Evolutionary conservation across 73 alveolate species (phyloP).

Genomic region (Paramecium tetraurelia): DNA sequence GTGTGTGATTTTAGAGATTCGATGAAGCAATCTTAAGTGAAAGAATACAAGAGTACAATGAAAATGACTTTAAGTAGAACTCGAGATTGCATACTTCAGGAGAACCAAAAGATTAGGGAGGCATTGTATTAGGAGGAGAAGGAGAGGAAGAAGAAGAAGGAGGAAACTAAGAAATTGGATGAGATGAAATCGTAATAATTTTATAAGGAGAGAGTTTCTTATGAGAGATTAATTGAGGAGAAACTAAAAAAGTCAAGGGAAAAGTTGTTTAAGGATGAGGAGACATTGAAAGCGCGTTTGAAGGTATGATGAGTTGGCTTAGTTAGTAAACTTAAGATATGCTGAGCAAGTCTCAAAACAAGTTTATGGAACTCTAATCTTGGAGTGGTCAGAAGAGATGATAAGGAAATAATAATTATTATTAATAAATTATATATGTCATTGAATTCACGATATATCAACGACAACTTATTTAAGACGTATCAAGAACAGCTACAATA

Average conservation of each 20-base stretch:
- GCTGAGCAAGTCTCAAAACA: background rate
- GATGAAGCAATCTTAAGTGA: background rate
- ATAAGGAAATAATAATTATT: background rate
- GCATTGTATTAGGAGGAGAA: background rate
- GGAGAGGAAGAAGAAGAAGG: background rate
- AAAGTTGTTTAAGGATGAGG: background rate
- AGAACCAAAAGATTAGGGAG: background rate
- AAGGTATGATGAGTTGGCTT: background rate
- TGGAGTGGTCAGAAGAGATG: background rate
- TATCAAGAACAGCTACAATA: background rate
- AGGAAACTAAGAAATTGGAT: background rate
- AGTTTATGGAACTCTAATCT: background rate
- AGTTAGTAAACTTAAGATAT: background rate
- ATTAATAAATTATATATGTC: background rate
- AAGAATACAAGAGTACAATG: conserved; percentile 18
- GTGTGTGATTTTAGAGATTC: background rate
- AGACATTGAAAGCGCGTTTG: background rate
- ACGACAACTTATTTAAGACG: background rate
- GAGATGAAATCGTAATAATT: background rate
- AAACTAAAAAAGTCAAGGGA: background rate
- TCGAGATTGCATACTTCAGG: background rate
- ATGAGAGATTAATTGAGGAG: background rate
- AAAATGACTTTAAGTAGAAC: background rate
- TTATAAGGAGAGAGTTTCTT: conserved; percentile 1
- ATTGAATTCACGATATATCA: background rate